These are phyloP conservation scores for Colletotrichum kahawae DNA, from an alignment of 2,329 filamentous ascomycete genomes.

Conservation along the genomic window DNA sequence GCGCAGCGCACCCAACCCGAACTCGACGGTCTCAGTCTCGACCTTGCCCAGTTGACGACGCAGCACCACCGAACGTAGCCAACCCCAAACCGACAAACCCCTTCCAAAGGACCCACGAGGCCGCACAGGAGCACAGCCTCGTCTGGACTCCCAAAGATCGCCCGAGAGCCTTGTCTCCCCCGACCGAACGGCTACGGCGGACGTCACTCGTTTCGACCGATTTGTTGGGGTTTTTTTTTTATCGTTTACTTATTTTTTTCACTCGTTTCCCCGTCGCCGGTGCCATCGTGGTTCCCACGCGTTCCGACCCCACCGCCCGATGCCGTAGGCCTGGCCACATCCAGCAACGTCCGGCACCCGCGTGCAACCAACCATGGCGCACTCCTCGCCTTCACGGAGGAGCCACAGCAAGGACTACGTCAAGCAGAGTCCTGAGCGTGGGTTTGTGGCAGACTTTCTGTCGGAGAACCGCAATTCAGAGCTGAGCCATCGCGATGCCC, in stretches of 20 bases:
- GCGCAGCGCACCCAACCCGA: background rate
- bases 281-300: slow-evolving; percentile 10
- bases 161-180: slow-evolving; percentile 7
- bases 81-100: background rate
- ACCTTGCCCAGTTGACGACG: background rate
- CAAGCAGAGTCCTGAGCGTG: slow-evolving; percentile 45
- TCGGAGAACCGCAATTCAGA: slow-evolving; percentile 66
- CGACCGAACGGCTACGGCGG: background rate
- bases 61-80: background rate
- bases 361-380: slow-evolving; percentile 40
- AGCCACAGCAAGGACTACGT: slow-evolving; percentile 35
- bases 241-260: background rate
- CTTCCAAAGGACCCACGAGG: background rate
- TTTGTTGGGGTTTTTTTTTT: background rate
- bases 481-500: slow-evolving; percentile 66
- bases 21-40: slow-evolving; percentile 1
- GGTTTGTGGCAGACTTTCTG: slow-evolving; percentile 65
- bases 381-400: slow-evolving; percentile 45
- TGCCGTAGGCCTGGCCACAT: slow-evolving; percentile 13
- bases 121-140: slow-evolving; percentile 11
- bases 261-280: background rate
- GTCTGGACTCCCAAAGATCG: slow-evolving; percentile 4
- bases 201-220: background rate
- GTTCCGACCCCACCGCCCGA: slow-evolving; percentile 10
- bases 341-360: background rate